Conservation (phyloP, 83 land plant species). For the Picea mariana region DNA sequence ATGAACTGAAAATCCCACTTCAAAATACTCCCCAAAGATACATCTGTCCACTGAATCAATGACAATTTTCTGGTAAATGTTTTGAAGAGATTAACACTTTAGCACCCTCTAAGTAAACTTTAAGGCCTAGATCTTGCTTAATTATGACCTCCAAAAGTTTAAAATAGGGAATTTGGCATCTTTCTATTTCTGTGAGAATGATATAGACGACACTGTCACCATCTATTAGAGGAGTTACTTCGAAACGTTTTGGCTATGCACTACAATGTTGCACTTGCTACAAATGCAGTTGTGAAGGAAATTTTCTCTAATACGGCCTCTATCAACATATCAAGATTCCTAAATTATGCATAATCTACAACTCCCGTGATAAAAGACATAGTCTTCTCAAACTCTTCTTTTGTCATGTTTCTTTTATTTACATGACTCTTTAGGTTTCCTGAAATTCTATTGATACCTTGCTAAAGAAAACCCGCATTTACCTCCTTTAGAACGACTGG, state of each 20-base stretch:
- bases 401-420: constrained; percentile 51
- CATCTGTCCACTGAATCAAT: constrained; percentile 4
- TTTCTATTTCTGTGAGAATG: too few species aligned
- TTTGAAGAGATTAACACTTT: too few species aligned
- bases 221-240: too few species aligned
- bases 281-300: constrained; percentile 20
- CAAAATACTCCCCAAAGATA: constrained; percentile 19
- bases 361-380: constrained; percentile 71
- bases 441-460: constrained; percentile 74
- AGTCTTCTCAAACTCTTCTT: constrained; percentile 61
- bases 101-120: too few species aligned
- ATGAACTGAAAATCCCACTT: neutral
- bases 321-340: constrained; percentile 87
- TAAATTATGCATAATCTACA: constrained; percentile 78
- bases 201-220: too few species aligned
- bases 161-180: too few species aligned
- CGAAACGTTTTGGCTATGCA: too few species aligned
- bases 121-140: too few species aligned
- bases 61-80: too few species aligned
- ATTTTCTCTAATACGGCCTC: constrained; percentile 92
- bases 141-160: too few species aligned
- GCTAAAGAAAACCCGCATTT: constrained; percentile 63
- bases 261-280: too few species aligned
- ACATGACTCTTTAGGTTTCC: constrained; percentile 76
- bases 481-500: constrained; percentile 86